A percentile compares a stretch with the other conserved stretches of the same genome.
Conservation (phyloP, 2,329 filamentous ascomycete species). For the Sarocladium kiliense region DNA sequence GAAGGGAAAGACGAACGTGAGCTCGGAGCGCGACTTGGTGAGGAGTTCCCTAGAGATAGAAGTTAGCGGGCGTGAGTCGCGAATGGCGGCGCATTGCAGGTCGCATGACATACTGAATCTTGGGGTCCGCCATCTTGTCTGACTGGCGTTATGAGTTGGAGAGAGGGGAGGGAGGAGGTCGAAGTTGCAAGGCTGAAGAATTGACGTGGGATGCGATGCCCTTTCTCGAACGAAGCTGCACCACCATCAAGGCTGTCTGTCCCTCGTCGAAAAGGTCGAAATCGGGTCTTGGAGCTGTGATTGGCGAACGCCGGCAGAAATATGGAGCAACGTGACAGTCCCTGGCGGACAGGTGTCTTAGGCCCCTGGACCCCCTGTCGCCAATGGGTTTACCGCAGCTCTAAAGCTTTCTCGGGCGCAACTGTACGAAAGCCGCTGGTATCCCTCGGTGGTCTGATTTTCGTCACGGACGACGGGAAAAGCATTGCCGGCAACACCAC, state of each 20-base stretch:
- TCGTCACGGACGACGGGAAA: constrained; percentile 19
- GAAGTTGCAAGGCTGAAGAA: constrained; percentile 27
- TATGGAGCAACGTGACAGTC: not conserved
- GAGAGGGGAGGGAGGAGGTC: not conserved
- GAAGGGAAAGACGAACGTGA: constrained; percentile 64
- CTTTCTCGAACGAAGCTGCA: constrained; percentile 6
- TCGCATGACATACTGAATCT: constrained; percentile 59
- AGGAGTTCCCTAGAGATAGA: constrained; percentile 66
- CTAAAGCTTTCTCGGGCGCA: not conserved
- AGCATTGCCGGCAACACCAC: constrained; percentile 25
- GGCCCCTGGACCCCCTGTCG: constrained; percentile 6
- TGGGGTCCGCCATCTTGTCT: constrained; percentile 56
- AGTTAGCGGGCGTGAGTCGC: constrained; percentile 21
- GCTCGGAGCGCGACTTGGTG: constrained; percentile 80
- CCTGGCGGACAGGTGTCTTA: not conserved
- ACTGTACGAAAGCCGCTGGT: constrained; percentile 9
- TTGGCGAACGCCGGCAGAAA: constrained; percentile 18
- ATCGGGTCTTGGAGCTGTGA: constrained; percentile 15
- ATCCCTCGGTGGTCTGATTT: not conserved
- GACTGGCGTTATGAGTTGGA: not conserved
- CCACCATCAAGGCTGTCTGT: not conserved
- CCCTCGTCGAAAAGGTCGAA: constrained; percentile 10
- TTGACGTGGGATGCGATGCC: constrained; percentile 2
- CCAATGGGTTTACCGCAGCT: constrained; percentile 16
- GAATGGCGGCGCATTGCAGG: not conserved